Conservation (phyloP, 139 green algal species). For the Microglena sp. region DNA sequence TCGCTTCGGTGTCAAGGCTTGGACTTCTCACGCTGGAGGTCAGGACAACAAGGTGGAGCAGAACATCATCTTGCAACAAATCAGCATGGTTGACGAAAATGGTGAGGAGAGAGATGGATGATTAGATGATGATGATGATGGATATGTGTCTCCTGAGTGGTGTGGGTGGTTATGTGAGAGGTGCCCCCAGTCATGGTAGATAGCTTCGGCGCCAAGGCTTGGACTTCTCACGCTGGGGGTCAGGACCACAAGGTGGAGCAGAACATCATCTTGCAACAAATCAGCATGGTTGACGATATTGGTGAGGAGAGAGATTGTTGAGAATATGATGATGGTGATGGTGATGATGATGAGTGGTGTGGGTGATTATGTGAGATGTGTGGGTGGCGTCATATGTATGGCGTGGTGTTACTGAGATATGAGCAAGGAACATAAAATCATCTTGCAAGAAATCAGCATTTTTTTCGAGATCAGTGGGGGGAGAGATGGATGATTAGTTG, state of each 20-base stretch:
- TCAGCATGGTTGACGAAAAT: constrained; percentile 62
- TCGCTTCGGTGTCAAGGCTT: constrained; percentile 75
- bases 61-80: constrained; percentile 60
- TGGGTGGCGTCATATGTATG: constrained; percentile 85
- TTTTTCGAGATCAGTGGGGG: constrained; percentile 61
- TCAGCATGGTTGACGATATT: constrained; percentile 62
- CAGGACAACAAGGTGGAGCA: constrained; percentile 46
- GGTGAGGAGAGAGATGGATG: too few relatives aligned
- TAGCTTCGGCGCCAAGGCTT: constrained; percentile 75
- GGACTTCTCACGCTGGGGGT: constrained; percentile 38
- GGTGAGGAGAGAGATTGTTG: too few relatives aligned
- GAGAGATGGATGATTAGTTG: too few relatives aligned
- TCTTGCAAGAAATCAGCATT: constrained; percentile 57
- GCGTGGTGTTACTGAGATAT: constrained; percentile 42
- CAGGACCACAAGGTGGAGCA: constrained; percentile 45
- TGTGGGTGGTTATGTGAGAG: too few relatives aligned
- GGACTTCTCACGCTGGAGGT: constrained; percentile 38
- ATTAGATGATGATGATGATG: too few relatives aligned
- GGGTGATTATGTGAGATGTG: constrained; percentile 78
- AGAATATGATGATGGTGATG: too few relatives aligned
- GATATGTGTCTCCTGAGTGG: too few relatives aligned
- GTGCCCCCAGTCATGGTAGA: constrained; percentile 90
- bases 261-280: constrained; percentile 60
- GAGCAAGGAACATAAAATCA: constrained; percentile 53
- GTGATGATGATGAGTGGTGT: too few relatives aligned